Percentiles rank a stretch among this genome's conserved stretches.
Conservation (phyloP, 768 basidiomycete genomes). For the Trametes meyenii region DNA sequence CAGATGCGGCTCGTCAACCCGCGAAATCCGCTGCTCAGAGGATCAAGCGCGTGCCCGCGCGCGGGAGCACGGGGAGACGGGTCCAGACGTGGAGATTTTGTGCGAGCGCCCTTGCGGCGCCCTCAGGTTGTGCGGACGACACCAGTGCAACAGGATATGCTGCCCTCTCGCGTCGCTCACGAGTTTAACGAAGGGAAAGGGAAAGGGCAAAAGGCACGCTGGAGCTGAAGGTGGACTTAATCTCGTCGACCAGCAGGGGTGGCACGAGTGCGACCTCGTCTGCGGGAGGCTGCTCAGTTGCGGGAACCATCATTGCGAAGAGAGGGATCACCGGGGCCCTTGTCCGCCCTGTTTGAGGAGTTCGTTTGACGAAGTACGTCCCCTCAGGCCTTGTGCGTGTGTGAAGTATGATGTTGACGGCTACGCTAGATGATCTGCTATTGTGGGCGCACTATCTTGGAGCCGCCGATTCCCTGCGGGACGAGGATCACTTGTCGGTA, state of each 20-base stretch:
- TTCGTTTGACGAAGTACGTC: slow-evolving; percentile 85
- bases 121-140: slow-evolving; percentile 81
- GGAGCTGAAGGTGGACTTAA: slow-evolving; percentile 30
- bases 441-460: slow-evolving; percentile 84
- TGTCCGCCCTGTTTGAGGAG: slow-evolving; percentile 87
- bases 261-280: slow-evolving; percentile 84
- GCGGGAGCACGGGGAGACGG: slow-evolving; percentile 19
- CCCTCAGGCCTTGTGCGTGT: background rate
- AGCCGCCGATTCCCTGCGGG: slow-evolving; percentile 90
- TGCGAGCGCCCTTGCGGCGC: slow-evolving; percentile 83
- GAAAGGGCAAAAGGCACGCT: slow-evolving; percentile 64
- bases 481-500: slow-evolving; percentile 76
- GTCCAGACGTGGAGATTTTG: slow-evolving; percentile 54
- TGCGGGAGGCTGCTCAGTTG: slow-evolving; percentile 76
- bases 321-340: slow-evolving; percentile 77
- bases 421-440: slow-evolving; percentile 65
- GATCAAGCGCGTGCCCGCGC: slow-evolving; percentile 40
- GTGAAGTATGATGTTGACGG: background rate
- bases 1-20: slow-evolving; percentile 77
- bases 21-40: slow-evolving; percentile 56
- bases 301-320: slow-evolving; percentile 79
- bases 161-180: slow-evolving; percentile 82
- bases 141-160: slow-evolving; percentile 83
- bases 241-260: slow-evolving; percentile 62
- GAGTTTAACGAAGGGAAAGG: slow-evolving; percentile 52